These are phyloP conservation scores for Camellia lanceoleosa DNA, from an alignment of 148 eudicot genomes.

Conservation along the genomic window DNA sequence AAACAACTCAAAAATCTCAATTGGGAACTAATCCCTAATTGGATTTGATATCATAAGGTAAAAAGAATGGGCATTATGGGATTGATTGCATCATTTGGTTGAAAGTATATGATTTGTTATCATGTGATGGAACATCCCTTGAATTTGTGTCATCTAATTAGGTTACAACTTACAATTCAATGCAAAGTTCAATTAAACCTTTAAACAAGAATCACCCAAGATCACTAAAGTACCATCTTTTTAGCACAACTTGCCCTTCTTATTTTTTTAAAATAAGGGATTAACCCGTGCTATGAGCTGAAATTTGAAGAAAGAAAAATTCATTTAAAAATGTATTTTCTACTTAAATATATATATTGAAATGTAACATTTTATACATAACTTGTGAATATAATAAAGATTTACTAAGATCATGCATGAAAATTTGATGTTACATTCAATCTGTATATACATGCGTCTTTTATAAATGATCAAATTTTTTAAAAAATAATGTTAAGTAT, in stretches of 20 bases:
- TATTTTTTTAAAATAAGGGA: too few relatives aligned
- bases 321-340: too few relatives aligned
- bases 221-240: background rate
- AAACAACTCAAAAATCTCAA: background rate
- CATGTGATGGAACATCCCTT: background rate
- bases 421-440: too few relatives aligned
- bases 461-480: too few relatives aligned
- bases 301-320: too few relatives aligned
- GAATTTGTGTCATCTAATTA: background rate
- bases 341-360: too few relatives aligned
- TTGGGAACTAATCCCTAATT: background rate
- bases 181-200: background rate
- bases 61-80: background rate
- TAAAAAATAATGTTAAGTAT: too few relatives aligned
- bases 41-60: background rate
- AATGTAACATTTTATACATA: too few relatives aligned
- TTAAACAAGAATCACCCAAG: background rate
- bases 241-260: background rate
- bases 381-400: too few relatives aligned
- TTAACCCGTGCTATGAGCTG: too few relatives aligned
- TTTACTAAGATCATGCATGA: too few relatives aligned
- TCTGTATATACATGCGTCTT: too few relatives aligned
- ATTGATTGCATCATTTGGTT: background rate
- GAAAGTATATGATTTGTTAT: background rate
- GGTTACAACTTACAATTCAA: background rate